These are phyloP conservation scores for Torrubiella hemipterigena DNA, from an alignment of 2,329 filamentous ascomycete genomes.

Conservation along the genomic window DNA sequence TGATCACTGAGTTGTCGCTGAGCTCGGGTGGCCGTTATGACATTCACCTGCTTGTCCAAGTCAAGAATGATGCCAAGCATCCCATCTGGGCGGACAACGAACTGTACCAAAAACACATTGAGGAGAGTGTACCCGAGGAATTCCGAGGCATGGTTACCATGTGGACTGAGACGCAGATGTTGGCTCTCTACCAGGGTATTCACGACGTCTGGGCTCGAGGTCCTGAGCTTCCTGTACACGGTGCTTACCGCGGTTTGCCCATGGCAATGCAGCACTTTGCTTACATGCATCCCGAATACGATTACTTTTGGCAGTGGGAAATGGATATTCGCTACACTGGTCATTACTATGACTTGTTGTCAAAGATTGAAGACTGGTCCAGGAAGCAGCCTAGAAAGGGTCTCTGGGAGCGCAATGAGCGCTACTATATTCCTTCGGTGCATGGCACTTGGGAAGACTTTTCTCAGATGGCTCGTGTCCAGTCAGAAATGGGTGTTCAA, in stretches of 20 bases:
- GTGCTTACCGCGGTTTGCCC: slow-evolving; percentile 82
- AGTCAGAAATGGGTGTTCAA: slow-evolving; percentile 54
- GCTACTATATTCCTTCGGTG: slow-evolving; percentile 66
- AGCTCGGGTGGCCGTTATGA: slow-evolving; percentile 80
- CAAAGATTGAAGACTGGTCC: slow-evolving; percentile 58
- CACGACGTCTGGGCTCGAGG: slow-evolving; percentile 60
- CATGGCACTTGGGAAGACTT: slow-evolving; percentile 76
- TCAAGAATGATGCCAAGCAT: slow-evolving; percentile 61
- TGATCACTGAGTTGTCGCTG: slow-evolving; percentile 72
- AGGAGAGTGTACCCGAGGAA: slow-evolving; percentile 63
- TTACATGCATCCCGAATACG: slow-evolving; percentile 76
- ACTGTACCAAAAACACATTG: slow-evolving; percentile 54
- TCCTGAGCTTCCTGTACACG: slow-evolving; percentile 67
- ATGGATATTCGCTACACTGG: slow-evolving; percentile 88
- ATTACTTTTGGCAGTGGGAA: slow-evolving; percentile 91
- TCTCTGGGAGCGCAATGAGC: slow-evolving; percentile 67
- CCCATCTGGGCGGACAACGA: slow-evolving; percentile 69
- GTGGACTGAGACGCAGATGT: slow-evolving; percentile 93
- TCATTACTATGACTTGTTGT: slow-evolving; percentile 68
- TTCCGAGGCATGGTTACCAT: slow-evolving; percentile 81
- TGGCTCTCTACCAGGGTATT: slow-evolving; percentile 76
- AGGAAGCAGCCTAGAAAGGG: slow-evolving; percentile 64
- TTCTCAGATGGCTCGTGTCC: slow-evolving; percentile 58
- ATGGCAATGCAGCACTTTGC: slow-evolving; percentile 96
- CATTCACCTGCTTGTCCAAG: slow-evolving; percentile 73